These are phyloP conservation scores for Hypholoma sublateritium DNA, from an alignment of 768 basidiomycete genomes.

Conservation along the genomic window DNA sequence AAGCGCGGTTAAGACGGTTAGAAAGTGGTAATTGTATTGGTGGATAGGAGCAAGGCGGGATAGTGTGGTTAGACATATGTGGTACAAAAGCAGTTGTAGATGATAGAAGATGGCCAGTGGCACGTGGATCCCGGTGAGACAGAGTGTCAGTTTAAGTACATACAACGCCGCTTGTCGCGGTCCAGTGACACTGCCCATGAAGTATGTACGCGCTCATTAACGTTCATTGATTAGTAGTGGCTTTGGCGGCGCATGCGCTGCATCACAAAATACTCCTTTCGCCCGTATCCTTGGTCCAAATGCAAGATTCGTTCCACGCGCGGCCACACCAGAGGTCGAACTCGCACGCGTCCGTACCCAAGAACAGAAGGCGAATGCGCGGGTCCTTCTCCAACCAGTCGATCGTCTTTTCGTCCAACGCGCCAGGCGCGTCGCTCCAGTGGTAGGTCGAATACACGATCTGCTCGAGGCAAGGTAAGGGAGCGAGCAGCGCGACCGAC, in stretches of 20 bases:
- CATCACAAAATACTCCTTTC: constrained; percentile 6
- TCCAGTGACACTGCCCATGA: too few relatives aligned
- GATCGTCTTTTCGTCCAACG: constrained; percentile 10
- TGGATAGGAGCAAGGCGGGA: not conserved
- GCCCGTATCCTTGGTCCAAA: constrained; percentile 14
- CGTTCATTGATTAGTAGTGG: too few relatives aligned
- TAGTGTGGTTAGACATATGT: not conserved
- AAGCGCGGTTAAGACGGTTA: constrained; percentile 1
- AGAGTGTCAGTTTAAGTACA: too few relatives aligned
- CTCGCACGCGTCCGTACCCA: constrained; percentile 12
- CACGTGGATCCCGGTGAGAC: too few relatives aligned
- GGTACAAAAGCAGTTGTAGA: not conserved
- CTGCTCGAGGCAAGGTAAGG: constrained; percentile 8
- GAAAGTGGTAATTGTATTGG: not conserved
- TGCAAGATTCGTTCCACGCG: constrained; percentile 6
- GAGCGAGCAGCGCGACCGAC: not conserved
- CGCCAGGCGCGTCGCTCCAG: constrained; percentile 11
- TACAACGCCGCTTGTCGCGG: too few relatives aligned
- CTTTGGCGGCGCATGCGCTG: too few relatives aligned
- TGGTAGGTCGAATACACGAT: constrained; percentile 20
- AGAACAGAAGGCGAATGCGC: constrained; percentile 15
- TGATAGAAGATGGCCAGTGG: too few relatives aligned
- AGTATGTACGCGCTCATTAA: too few relatives aligned
- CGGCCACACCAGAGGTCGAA: constrained; percentile 20
- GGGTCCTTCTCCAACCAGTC: constrained; percentile 8